Evolutionary conservation across 2,329 filamentous ascomycete genomes (phyloP), one percentile per base, ranked within the genome.

Genomic region (Cadophora sp.): DNA sequence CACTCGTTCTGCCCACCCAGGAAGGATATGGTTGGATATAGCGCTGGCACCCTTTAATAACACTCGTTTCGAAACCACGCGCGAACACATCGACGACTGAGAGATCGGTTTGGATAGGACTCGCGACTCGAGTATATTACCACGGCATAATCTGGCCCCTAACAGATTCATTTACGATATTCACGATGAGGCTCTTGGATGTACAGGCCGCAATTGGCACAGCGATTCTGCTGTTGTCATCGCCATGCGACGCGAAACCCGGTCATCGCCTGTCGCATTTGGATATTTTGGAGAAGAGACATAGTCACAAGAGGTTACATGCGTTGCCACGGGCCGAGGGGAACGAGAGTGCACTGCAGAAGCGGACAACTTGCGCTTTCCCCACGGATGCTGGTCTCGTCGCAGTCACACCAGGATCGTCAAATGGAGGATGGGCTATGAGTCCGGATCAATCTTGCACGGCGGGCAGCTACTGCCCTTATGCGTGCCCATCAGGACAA

Each of bases 391-490:
- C 86, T 36, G 89, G 90, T 62, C 80, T 94, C 74, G 86, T 93
- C 53, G 78, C 86, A 16, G 84, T 95, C 62, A 91, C 90, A 11
- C 90, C 90, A 4, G 81, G 81, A 62, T 77, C 78, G 51, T 76
- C 80, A 76, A 95, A 95, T 80, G 89, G 83, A 59, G 92, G 92
- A 68, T 95, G 91, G 89, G 92, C 91, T 50, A 89, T 94, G 87
- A 91, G 89, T 74, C 91, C 91, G 4, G 89, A 94, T 77, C 86
- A 91, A 76, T 77, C 85, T 63, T 94, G 92, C 78, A 82, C 81
- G 66, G 84, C 87, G 4, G 90, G 88, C 66, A 85, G 78, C 71
- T 94, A 90, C 79, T 94, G 92, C 76, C 92, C 92, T 1, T 89
- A 91, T 77, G 91, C 92, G 62, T 94, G 92, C 77, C 90, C 89